Evolutionary conservation across 805 yeast species (phyloP), one percentile per base, ranked within the genome.

Genomic region (Ogataea trehaloabstinens): DNA sequence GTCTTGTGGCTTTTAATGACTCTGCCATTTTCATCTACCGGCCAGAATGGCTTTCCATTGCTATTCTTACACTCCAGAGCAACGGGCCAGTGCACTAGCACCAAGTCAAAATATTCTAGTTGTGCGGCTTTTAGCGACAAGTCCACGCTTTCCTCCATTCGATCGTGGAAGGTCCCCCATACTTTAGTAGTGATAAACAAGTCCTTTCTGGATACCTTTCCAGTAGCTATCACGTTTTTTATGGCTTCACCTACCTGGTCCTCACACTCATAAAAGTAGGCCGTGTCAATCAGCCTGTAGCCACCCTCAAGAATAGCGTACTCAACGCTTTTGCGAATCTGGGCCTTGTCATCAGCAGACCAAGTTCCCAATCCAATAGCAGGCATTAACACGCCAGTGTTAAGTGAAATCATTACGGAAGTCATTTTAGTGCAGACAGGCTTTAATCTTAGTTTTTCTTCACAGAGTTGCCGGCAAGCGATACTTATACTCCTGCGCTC

Each of bases 51-150:
- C 7, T 63, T 60, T 13, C 37, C 35, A 24, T 48, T 43, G 19
- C 35, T 34, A 24, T 42, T 44, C n/a, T 33, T 21, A 15, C 43
- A 41, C 38, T 67, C 59, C 20, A 53, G 42, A 1, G 73, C 68
- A 5, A 46, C 27, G 17, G 77, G 77, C 72, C 73, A 70, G 52
- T 71, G 77, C 41, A 68, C 60, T 46, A 71, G 61, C 47, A 66
- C 64, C 40, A 71, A 57, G 45, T 71, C 76, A 19, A 71, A 66
- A 44, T 71, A 71, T 24, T 67, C 74, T 28, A 67, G 38, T 2
- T 60, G 64, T 36, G 70, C 53, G 25, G 58, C 62, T 28, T 51
- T 45, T 49, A 71, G 58, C 8, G 75, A 67, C 11, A 42, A 45
- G 7, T 65, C 63, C 16, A 71, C 47, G 4, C 68, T 67, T 6